Conservation (phyloP, 106 monocot species). For the Dioscorea alata region DNA sequence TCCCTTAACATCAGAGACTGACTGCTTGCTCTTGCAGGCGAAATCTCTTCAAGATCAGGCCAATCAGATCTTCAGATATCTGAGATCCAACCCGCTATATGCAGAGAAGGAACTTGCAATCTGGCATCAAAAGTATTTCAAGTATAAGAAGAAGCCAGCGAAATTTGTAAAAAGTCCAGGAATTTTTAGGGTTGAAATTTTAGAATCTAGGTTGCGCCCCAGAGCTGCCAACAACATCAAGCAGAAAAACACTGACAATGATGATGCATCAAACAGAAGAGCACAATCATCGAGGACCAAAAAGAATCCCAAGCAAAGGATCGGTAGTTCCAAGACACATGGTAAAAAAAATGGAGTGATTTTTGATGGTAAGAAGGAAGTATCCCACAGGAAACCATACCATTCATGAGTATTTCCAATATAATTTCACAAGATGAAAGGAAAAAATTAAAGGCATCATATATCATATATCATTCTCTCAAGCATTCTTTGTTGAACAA, state of each 20-base stretch:
- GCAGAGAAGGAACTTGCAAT: constrained; percentile 24
- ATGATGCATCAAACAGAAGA: neutral
- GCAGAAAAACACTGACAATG: neutral
- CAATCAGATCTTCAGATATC: constrained; percentile 37
- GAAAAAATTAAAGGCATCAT: neutral
- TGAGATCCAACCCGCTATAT: constrained; percentile 26
- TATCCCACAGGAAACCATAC: neutral
- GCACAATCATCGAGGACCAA: neutral
- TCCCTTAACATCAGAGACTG: neutral
- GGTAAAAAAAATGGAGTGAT: constrained; percentile 11
- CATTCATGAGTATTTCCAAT: neutral
- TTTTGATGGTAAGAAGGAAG: neutral
- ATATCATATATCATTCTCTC: neutral
- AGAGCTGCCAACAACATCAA: constrained; percentile 6
- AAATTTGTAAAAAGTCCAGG: constrained; percentile 1
- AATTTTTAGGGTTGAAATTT: neutral
- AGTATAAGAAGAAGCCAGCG: constrained; percentile 7
- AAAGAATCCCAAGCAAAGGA: neutral
- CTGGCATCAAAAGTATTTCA: constrained; percentile 34
- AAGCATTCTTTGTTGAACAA: neutral
- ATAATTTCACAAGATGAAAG: neutral
- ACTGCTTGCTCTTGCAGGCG: constrained; percentile 21
- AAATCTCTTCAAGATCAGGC: constrained; percentile 23
- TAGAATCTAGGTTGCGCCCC: neutral
- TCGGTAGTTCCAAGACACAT: neutral